phyloP scores from a whole-genome alignment of 2,329 filamentous ascomycete species.

The Epichloe brachyelytri region DNA sequence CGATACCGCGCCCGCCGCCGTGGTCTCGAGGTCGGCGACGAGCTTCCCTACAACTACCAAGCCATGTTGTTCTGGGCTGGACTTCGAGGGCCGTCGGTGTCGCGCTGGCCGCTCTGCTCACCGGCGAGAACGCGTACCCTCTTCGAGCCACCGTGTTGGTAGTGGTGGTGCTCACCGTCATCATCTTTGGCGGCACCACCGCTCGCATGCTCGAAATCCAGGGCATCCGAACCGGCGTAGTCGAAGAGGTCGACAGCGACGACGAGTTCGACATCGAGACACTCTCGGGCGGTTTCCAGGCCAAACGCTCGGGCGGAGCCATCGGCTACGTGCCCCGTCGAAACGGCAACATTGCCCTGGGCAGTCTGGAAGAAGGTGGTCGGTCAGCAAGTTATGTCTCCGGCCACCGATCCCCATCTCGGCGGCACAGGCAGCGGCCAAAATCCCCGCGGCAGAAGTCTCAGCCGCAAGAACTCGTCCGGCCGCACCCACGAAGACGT shows the following conservation, averaged over 20 bases:
- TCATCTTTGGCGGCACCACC: slow-evolving; percentile 96
- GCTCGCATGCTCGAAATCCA: slow-evolving; percentile 96
- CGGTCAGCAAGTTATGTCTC: slow-evolving; percentile 38
- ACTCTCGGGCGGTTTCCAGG: slow-evolving; percentile 59
- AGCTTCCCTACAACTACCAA: slow-evolving; percentile 89
- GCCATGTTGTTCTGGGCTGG: slow-evolving; percentile 99
- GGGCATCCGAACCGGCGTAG: slow-evolving; percentile 89
- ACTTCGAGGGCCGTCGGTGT: slow-evolving; percentile 87
- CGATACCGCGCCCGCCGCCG: slow-evolving; percentile 69
- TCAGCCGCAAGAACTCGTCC: slow-evolving; percentile 39
- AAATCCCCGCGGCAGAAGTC: slow-evolving; percentile 33
- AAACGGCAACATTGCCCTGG: slow-evolving; percentile 47
- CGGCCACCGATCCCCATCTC: slow-evolving; percentile 34
- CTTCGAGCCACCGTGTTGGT: slow-evolving; percentile 92
- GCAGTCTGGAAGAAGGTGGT: slow-evolving; percentile 30
- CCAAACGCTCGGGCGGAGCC: slow-evolving; percentile 64
- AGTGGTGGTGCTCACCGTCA: slow-evolving; percentile 92
- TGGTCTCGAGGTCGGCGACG: slow-evolving; percentile 64
- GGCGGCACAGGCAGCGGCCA: slow-evolving; percentile 23
- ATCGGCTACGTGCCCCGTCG: slow-evolving; percentile 65
- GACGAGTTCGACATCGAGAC: slow-evolving; percentile 96
- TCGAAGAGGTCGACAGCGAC: slow-evolving; percentile 93
- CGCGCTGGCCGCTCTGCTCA: slow-evolving; percentile 78
- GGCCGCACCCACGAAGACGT: slow-evolving; percentile 28
- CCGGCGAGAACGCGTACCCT: slow-evolving; percentile 67